Evolutionary conservation across 2,329 filamentous ascomycete species (phyloP).

Genomic region (Xylariales sp.): DNA sequence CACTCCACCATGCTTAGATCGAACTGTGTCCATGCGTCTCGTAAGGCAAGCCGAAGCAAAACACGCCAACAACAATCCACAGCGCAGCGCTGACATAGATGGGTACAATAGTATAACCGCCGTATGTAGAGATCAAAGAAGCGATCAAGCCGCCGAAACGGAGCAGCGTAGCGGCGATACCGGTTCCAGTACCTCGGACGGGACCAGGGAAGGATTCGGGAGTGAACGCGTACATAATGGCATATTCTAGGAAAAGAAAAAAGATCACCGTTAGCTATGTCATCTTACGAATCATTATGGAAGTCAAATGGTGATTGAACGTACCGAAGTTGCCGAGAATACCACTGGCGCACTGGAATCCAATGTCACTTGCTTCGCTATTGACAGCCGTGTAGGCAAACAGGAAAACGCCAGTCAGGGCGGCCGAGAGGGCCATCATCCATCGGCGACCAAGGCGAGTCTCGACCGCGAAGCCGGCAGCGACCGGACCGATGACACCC

Average conservation of each 20-base stretch:
- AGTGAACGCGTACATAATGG: constrained; percentile 40
- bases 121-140: constrained; percentile 36
- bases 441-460: constrained; percentile 35
- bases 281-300: constrained; percentile 20
- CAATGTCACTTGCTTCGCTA: constrained; percentile 29
- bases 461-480: constrained; percentile 34
- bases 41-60: constrained; percentile 37
- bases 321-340: constrained; percentile 38
- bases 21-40: constrained; percentile 35
- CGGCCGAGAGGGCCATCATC: constrained; percentile 39
- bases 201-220: constrained; percentile 55
- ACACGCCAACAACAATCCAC: constrained; percentile 35
- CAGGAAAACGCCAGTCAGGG: constrained; percentile 40
- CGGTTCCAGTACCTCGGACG: constrained; percentile 48
- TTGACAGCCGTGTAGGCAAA: constrained; percentile 39
- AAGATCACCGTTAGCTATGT: too few relatives aligned
- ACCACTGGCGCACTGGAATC: constrained; percentile 37
- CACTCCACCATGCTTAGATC: too few relatives aligned
- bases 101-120: constrained; percentile 32
- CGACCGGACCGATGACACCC: constrained; percentile 34
- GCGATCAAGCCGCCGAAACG: constrained; percentile 34
- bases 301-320: too few relatives aligned
- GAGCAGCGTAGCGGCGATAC: constrained; percentile 34
- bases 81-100: constrained; percentile 40
- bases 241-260: constrained; percentile 24